phyloP scores from a whole-genome alignment of 352 stramenopile genomes.

The Pythium apleroticum region DNA sequence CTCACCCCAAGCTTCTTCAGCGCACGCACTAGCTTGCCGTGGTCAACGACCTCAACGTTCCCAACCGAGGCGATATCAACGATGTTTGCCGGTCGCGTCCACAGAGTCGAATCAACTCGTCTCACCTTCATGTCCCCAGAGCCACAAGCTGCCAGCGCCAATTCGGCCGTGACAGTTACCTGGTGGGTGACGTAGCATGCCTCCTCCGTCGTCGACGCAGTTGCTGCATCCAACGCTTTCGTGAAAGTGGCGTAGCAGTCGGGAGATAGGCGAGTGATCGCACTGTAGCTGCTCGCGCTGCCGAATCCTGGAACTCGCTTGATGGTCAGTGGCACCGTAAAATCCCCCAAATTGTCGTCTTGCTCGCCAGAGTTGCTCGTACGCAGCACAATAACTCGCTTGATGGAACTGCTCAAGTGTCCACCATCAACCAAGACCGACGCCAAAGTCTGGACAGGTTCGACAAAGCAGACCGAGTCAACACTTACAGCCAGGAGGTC shows the following conservation, averaged over 20 bases:
- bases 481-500: background rate
- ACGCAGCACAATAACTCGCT: conserved; percentile 10
- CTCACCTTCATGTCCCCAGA: background rate
- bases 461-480: background rate
- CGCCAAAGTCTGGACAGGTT: background rate
- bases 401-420: background rate
- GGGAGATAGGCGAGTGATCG: background rate
- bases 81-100: conserved; percentile 1
- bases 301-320: conserved; percentile 6
- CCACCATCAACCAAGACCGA: background rate
- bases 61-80: conserved; percentile 18
- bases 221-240: conserved; percentile 11
- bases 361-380: background rate
- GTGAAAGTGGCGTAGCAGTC: conserved; percentile 8
- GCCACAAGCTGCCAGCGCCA: conserved; percentile 7
- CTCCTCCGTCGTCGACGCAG: conserved; percentile 13
- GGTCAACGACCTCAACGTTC: background rate
- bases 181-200: conserved; percentile 5
- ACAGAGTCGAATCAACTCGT: conserved; percentile 16
- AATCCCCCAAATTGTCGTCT: background rate
- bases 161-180: conserved; percentile 4
- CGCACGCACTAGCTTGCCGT: conserved; percentile 1
- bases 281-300: background rate
- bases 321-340: background rate
- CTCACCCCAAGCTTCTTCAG: conserved; percentile 1